These are phyloP conservation scores for Sanghuangporus weigelae DNA, from an alignment of 1,284 basidiomycete species.

Conservation along the genomic window DNA sequence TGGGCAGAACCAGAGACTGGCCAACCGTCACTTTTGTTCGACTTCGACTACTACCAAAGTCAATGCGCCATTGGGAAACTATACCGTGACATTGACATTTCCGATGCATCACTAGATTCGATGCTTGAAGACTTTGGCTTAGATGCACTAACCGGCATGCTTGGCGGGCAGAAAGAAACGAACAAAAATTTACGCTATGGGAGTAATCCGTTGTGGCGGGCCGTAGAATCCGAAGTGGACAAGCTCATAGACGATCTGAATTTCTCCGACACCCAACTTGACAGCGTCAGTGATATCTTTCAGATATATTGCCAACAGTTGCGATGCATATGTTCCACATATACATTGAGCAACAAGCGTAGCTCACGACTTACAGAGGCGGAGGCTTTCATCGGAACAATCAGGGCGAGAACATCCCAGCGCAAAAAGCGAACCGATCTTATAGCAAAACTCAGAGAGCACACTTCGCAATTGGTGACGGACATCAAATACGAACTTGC, in stretches of 20 bases:
- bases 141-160: neutral
- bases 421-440: conserved; percentile 22
- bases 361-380: conserved; percentile 23
- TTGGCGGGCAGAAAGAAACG: neutral
- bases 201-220: neutral
- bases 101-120: neutral
- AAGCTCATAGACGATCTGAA: neutral
- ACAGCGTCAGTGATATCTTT: neutral
- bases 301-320: conserved; percentile 22
- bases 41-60: conserved; percentile 64
- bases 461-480: conserved; percentile 20
- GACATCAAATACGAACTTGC: conserved; percentile 4
- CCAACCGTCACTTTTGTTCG: conserved; percentile 36
- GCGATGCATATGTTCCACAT: conserved; percentile 21
- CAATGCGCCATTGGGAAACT: conserved; percentile 61
- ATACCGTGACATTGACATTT: conserved; percentile 49
- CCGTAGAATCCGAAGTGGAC: neutral
- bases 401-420: conserved; percentile 24
- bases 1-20: conserved; percentile 66
- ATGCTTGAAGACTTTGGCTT: neutral
- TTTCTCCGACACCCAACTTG: neutral
- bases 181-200: neutral
- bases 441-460: conserved; percentile 23
- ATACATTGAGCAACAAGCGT: conserved; percentile 16
- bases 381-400: conserved; percentile 27